Percentiles rank a stretch among this genome's conserved stretches.
Conservation (phyloP, 352 stramenopile genomes). For the Phytophthora ohioensis region DNA sequence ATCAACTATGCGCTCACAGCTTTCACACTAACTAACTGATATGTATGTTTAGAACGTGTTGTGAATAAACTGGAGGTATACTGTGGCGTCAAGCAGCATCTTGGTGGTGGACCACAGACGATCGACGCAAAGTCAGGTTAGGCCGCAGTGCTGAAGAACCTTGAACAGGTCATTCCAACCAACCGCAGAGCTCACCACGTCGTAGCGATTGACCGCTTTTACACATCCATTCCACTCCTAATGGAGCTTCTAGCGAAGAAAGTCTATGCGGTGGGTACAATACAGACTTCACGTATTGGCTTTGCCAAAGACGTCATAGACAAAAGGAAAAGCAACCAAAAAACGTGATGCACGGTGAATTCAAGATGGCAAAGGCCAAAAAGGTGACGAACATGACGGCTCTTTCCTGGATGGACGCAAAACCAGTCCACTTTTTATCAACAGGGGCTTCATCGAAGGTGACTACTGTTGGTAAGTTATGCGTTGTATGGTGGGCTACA, state of each 20-base stretch:
- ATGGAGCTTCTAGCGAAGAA: conserved; percentile 4
- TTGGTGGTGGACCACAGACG: conserved; percentile 3
- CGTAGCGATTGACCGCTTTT: conserved; percentile 8
- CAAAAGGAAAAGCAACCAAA: neutral
- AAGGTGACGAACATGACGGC: neutral
- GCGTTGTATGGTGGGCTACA: neutral
- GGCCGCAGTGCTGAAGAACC: neutral
- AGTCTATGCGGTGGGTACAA: neutral
- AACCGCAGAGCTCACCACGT: neutral
- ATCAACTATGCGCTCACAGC: neutral
- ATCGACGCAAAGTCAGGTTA: conserved; percentile 9
- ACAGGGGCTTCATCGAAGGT: neutral
- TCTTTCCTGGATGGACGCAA: neutral
- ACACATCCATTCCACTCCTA: neutral
- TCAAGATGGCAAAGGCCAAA: neutral
- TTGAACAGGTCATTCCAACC: neutral
- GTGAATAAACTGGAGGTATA: conserved; percentile 1
- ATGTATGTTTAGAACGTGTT: neutral
- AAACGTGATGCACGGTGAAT: neutral
- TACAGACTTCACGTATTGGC: neutral
- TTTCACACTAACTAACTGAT: neutral
- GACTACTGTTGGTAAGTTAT: neutral
- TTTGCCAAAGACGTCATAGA: neutral
- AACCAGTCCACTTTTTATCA: neutral
- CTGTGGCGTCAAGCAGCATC: neutral